phyloP scores from a whole-genome alignment of 371 early-diverging fungal genomes.

The Mortierella sp. region DNA sequence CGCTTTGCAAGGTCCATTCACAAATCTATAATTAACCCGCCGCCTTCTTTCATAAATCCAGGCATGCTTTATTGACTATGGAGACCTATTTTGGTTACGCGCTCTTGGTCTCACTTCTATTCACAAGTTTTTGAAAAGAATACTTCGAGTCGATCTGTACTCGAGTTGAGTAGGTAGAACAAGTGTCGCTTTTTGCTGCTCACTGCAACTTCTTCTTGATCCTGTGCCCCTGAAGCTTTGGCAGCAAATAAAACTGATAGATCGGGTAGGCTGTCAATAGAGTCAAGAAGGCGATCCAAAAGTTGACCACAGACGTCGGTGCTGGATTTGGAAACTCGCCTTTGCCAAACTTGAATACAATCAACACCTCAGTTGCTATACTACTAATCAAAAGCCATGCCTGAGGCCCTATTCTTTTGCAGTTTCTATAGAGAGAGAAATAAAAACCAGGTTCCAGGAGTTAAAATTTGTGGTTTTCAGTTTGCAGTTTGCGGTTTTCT shows the following conservation, averaged over 20 bases:
- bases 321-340: slow-evolving; percentile 86
- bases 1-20: too few relatives aligned
- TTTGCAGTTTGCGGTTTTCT: too few relatives aligned
- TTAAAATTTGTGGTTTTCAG: too few relatives aligned
- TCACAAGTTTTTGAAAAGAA: neutral
- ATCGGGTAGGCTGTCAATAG: slow-evolving; percentile 76
- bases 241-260: slow-evolving; percentile 70
- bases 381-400: slow-evolving; percentile 90
- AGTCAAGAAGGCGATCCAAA: slow-evolving; percentile 77
- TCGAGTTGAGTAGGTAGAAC: too few relatives aligned
- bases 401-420: slow-evolving; percentile 85
- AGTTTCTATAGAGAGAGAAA: slow-evolving; percentile 53
- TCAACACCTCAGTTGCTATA: slow-evolving; percentile 90
- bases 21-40: too few relatives aligned
- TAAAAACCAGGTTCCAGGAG: neutral
- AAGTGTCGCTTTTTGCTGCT: neutral
- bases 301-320: slow-evolving; percentile 78
- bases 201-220: slow-evolving; percentile 22
- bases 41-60: too few relatives aligned
- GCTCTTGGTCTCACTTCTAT: neutral
- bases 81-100: neutral
- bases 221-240: slow-evolving; percentile 20
- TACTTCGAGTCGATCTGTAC: neutral
- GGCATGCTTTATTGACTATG: neutral
- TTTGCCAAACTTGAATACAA: slow-evolving; percentile 87